A percentile compares a stretch with the other conserved stretches of the same genome.
These are phyloP conservation scores for Xylaria arbuscula DNA, from an alignment of 2,329 filamentous ascomycete species.

Conservation along the genomic window DNA sequence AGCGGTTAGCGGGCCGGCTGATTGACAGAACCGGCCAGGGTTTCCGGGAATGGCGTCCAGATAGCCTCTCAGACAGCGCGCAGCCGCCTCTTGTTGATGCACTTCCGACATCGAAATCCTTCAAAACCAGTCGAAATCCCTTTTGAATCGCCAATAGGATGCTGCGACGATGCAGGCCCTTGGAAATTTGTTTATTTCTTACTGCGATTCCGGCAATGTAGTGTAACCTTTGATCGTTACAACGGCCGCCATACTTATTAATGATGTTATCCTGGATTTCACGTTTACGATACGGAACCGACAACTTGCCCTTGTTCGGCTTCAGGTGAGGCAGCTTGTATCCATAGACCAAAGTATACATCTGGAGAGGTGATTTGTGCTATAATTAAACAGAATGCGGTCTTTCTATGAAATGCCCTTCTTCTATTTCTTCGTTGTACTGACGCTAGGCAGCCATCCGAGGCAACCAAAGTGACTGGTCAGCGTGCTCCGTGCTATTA, in stretches of 20 bases:
- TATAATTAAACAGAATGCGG: neutral
- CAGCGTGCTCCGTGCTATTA: neutral
- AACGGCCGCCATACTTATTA: neutral
- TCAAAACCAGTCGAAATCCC: constrained; percentile 6
- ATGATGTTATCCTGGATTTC: neutral
- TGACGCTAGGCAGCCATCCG: neutral
- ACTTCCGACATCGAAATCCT: constrained; percentile 9
- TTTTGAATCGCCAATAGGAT: constrained; percentile 24
- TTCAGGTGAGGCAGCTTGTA: neutral
- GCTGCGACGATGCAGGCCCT: neutral
- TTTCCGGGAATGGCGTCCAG: constrained; percentile 23
- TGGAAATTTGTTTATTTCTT: neutral
- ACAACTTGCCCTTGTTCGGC: neutral
- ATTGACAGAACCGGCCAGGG: constrained; percentile 35
- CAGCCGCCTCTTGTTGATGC: constrained; percentile 4
- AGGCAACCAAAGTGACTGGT: neutral
- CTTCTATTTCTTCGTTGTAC: neutral
- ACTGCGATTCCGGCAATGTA: neutral
- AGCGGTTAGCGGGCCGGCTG: constrained; percentile 39
- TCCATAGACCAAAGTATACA: neutral
- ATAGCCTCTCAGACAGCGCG: constrained; percentile 2
- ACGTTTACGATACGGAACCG: neutral
- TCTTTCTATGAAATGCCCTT: neutral
- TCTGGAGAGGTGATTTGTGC: neutral
- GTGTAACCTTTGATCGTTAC: neutral